Evolutionary conservation across 257 asterid species (phyloP), one percentile per base, ranked within the genome.

Genomic region (Forsythia suspensa): DNA sequence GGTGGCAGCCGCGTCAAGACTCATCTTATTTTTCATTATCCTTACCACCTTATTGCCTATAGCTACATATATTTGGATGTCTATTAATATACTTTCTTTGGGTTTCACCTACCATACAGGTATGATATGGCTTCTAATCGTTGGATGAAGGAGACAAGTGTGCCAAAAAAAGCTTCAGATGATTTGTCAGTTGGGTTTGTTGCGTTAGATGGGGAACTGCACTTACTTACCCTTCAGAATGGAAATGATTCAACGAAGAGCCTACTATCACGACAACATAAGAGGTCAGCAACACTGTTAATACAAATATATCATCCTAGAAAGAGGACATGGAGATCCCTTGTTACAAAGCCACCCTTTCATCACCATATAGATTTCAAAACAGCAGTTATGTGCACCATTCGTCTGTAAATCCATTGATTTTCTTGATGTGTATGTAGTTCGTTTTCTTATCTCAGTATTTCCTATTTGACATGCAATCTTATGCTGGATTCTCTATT

Each of bases 301-400:
- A 76, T 88, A 75, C 98, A 95, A 88, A 90, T 87, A 79, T 95
- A 95, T 78, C 71, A 92, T 86, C 98, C 97, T 36, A 81, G 85
- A 80, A 85, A 79, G 90, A 86, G 87, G 80, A 70, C 76, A 24
- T 95, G 98, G 98, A 89, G 94, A 81, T 88, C 88, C 40, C 48
- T 85, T 70, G 73, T 80, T 73, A 82, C 89, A 42, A 92, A 88
- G 80, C 89, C 94, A 16, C 98, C 98, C 66, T 86, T 86, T 80
- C 86, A 74, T 44, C 82, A 84, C 69, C 90, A 87, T n/a, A 74
- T 92, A 37, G 91, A 92, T 85, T 91, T 95, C 80, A 85, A 80
- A 84, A 91, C 92, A 40, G 88, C 97, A 1, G 92, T 95, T 65
- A 81, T 90, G 86, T 90, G 98, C 90, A 82, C 96, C 83, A 76